phyloP scores from a whole-genome alignment of 495 filamentous ascomycete species.

The Penicillium bovifimosum region DNA sequence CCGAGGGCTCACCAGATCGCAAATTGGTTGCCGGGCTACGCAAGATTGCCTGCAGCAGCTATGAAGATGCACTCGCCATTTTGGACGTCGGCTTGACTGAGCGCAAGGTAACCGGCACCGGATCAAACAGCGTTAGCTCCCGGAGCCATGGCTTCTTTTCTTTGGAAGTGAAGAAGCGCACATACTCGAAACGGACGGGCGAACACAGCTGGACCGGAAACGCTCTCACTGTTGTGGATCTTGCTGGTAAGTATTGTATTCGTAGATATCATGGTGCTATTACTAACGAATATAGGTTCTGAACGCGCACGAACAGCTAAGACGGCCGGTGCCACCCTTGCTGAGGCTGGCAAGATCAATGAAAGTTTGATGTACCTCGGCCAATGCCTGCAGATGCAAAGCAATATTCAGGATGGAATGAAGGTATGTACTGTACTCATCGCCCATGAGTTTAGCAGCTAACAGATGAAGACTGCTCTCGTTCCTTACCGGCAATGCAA shows the following conservation, averaged over 20 bases:
- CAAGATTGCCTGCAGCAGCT: constrained; percentile 80
- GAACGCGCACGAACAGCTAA: constrained; percentile 91
- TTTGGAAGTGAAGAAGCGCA: constrained; percentile 84
- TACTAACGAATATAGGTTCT: constrained; percentile 49
- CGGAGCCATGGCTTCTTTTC: constrained; percentile 96
- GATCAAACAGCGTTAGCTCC: constrained; percentile 81
- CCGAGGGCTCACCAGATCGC: constrained; percentile 73
- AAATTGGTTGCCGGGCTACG: constrained; percentile 89
- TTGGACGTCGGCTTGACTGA: constrained; percentile 86
- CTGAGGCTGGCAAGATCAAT: constrained; percentile 96
- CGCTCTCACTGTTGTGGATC: constrained; percentile 82
- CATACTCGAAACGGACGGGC: constrained; percentile 44
- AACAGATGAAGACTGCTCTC: constrained; percentile 54
- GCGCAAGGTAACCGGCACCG: constrained; percentile 82
- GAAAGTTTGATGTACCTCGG: constrained; percentile 97
- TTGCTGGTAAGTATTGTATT: constrained; percentile 58
- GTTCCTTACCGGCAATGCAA: constrained; percentile 96
- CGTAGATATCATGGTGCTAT: neutral
- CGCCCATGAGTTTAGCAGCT: neutral
- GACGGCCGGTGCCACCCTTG: constrained; percentile 85
- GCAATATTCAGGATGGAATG: constrained; percentile 62
- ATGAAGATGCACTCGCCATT: constrained; percentile 84
- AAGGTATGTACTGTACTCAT: constrained; percentile 52
- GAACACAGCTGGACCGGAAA: constrained; percentile 68
- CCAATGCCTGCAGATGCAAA: constrained; percentile 95